A percentile compares a stretch with the other conserved stretches of the same genome.
phyloP scores from a whole-genome alignment of 2,329 filamentous ascomycete species.

The Lasiodiplodia theobromae region DNA sequence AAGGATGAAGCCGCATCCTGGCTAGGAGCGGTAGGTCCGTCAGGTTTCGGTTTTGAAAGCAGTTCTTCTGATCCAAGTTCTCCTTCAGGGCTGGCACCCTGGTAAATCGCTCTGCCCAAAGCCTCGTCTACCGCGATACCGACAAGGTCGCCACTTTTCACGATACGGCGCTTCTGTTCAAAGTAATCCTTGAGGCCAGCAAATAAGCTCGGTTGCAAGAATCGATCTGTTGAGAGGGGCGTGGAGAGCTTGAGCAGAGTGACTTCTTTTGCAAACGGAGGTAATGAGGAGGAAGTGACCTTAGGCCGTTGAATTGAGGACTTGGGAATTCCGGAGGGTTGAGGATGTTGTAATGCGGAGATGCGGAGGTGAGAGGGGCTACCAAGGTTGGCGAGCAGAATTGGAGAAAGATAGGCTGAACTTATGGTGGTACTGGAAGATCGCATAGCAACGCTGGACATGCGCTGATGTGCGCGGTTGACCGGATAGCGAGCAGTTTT shows the following conservation, averaged over 20 bases:
- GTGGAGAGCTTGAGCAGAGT: constrained; percentile 89
- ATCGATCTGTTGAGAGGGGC: constrained; percentile 83
- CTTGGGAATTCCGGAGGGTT: constrained; percentile 45
- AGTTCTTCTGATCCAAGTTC: constrained; percentile 64
- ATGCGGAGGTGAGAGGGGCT: constrained; percentile 80
- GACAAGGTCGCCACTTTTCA: constrained; percentile 87
- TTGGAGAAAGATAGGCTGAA: constrained; percentile 78
- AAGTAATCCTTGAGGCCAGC: constrained; percentile 89
- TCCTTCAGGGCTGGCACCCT: constrained; percentile 73
- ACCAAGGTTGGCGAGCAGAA: constrained; percentile 85
- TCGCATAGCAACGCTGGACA: constrained; percentile 54
- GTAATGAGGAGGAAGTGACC: constrained; percentile 55
- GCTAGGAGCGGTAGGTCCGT: constrained; percentile 34
- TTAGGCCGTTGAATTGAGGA: constrained; percentile 51
- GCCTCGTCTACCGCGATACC: constrained; percentile 88
- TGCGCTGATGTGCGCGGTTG: constrained; percentile 53
- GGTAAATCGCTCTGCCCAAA: constrained; percentile 81
- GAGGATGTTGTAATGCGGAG: constrained; percentile 66
- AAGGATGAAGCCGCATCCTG: constrained; percentile 33
- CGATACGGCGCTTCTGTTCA: constrained; percentile 78
- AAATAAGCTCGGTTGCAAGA: constrained; percentile 84
- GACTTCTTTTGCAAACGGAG: constrained; percentile 75
- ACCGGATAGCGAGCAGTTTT: constrained; percentile 63
- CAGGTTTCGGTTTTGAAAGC: constrained; percentile 56
- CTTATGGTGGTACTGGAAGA: background rate